Percentiles rank a stretch among this genome's conserved stretches.
Evolutionary conservation across 257 asterid genomes (phyloP).

Genomic region (Penstemon davidsonii): DNA sequence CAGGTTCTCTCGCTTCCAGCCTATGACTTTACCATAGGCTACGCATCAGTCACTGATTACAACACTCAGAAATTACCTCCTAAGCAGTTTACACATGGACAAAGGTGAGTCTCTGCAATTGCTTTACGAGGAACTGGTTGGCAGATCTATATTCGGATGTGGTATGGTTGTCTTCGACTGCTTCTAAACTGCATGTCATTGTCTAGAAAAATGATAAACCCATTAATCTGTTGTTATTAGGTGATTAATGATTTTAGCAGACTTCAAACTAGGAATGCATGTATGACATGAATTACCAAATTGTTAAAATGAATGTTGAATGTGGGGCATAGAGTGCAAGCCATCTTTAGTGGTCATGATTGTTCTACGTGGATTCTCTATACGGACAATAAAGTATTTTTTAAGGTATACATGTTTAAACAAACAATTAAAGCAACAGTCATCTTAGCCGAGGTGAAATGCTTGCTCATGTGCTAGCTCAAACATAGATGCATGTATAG

Average conservation of each 20-base stretch:
- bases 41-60: constrained; percentile 78
- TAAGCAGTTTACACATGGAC: constrained; percentile 64
- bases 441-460: constrained; percentile 1
- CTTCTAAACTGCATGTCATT: constrained; percentile 6
- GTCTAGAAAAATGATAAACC: background rate
- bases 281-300: background rate
- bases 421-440: background rate
- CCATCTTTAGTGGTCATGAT: background rate
- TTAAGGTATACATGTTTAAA: background rate
- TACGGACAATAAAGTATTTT: background rate
- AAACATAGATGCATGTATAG: background rate
- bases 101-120: constrained; percentile 56
- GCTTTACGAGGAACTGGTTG: constrained; percentile 1
- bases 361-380: background rate
- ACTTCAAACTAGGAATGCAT: constrained; percentile 4
- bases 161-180: background rate
- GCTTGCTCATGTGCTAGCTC: background rate
- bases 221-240: background rate
- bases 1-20: constrained; percentile 92
- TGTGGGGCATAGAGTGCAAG: background rate
- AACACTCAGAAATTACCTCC: constrained; percentile 76
- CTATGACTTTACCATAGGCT: constrained; percentile 61
- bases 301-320: background rate
- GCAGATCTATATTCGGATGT: background rate
- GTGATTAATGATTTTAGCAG: background rate